Evolutionary conservation across 148 eudicot species (phyloP).

Genomic region (Vaccinium macrocarpon): DNA sequence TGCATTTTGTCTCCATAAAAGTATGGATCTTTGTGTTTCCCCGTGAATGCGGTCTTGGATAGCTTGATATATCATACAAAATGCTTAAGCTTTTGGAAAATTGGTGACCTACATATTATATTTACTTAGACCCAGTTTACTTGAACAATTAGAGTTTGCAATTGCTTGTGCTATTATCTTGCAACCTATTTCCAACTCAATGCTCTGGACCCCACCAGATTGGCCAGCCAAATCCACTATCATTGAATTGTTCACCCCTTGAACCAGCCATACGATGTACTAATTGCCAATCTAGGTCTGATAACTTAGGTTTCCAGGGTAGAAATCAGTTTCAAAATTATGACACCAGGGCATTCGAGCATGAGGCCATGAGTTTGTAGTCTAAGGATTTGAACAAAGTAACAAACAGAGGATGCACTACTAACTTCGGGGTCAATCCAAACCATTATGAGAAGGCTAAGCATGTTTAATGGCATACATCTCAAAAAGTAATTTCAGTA

Average conservation of each 20-base stretch:
- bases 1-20: neutral
- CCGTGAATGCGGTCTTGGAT: neutral
- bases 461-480: neutral
- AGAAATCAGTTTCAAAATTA: neutral
- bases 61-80: neutral
- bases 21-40: neutral
- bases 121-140: neutral
- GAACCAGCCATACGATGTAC: neutral
- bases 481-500: neutral
- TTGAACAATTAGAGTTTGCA: neutral
- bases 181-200: neutral
- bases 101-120: neutral
- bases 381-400: neutral
- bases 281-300: neutral
- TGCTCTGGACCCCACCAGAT: neutral
- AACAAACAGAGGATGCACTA: neutral
- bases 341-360: neutral
- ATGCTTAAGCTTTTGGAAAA: neutral
- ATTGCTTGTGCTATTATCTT: neutral
- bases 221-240: neutral
- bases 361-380: neutral
- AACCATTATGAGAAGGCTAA: neutral
- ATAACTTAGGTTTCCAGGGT: neutral
- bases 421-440: neutral
- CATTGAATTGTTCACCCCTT: neutral